These are phyloP conservation scores for Canavalia gladiata DNA, from an alignment of 306 rosid genomes.

Conservation along the genomic window DNA sequence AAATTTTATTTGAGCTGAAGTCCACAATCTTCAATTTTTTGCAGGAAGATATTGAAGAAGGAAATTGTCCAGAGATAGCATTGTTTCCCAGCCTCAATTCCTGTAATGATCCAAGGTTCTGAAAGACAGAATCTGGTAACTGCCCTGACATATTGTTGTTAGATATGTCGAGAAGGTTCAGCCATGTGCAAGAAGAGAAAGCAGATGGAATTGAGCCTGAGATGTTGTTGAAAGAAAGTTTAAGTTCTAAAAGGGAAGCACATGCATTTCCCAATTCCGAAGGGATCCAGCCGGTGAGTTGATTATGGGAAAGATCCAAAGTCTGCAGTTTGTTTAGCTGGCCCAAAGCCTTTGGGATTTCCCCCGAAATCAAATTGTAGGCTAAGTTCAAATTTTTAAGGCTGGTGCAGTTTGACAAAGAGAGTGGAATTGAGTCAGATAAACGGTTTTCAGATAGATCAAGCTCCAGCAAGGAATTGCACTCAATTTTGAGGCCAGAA, in stretches of 20 bases:
- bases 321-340: slow-evolving; percentile 65
- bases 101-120: slow-evolving; percentile 70
- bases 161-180: slow-evolving; percentile 77
- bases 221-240: slow-evolving; percentile 77
- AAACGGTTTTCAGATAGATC: slow-evolving; percentile 77
- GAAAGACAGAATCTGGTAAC: slow-evolving; percentile 69
- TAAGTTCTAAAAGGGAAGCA: slow-evolving; percentile 74
- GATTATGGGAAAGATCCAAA: slow-evolving; percentile 85
- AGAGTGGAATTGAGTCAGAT: slow-evolving; percentile 69
- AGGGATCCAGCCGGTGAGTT: slow-evolving; percentile 91
- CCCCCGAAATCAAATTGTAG: slow-evolving; percentile 67
- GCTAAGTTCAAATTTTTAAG: slow-evolving; percentile 69
- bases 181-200: slow-evolving; percentile 75
- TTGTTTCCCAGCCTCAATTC: slow-evolving; percentile 82
- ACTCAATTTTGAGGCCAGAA: slow-evolving; percentile 65
- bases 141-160: slow-evolving; percentile 91
- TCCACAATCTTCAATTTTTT: slow-evolving; percentile 75
- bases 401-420: slow-evolving; percentile 79
- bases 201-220: slow-evolving; percentile 77
- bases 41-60: slow-evolving; percentile 83
- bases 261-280: slow-evolving; percentile 76
- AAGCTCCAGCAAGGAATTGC: slow-evolving; percentile 72
- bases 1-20: slow-evolving; percentile 86
- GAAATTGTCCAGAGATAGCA: slow-evolving; percentile 75
- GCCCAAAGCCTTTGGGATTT: slow-evolving; percentile 80